phyloP scores from a whole-genome alignment of 192 early-diverging fungal species.

The Globomyces pollinis-pini region DNA sequence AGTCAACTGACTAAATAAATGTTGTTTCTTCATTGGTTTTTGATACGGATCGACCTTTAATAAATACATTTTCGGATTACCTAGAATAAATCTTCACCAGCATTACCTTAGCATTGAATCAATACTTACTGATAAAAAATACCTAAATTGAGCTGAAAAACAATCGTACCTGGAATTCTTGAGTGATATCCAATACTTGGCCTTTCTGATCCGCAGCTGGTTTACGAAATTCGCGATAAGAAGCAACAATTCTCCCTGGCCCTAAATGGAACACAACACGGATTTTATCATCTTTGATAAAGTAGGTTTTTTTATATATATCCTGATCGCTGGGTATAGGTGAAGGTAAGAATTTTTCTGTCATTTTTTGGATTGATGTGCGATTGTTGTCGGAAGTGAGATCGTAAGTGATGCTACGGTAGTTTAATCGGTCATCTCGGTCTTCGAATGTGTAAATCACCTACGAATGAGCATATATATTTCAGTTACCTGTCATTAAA shows the following conservation, averaged over 20 bases:
- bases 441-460: slow-evolving; percentile 44
- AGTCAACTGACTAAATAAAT: slow-evolving; percentile 41
- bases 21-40: slow-evolving; percentile 47
- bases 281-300: slow-evolving; percentile 47
- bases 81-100: neutral
- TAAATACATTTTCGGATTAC: no score
- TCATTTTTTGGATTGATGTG: slow-evolving; percentile 42
- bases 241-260: slow-evolving; percentile 39
- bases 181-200: slow-evolving; percentile 28
- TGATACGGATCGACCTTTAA: slow-evolving; percentile 44
- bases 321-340: slow-evolving; percentile 40
- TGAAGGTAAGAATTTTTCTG: slow-evolving; percentile 47
- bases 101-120: no score
- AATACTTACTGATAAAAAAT: no score
- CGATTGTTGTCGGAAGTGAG: slow-evolving; percentile 8
- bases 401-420: slow-evolving; percentile 49
- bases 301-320: slow-evolving; percentile 45
- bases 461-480: no score
- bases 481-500: no score
- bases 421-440: slow-evolving; percentile 44
- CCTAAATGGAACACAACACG: slow-evolving; percentile 45
- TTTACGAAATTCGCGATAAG: slow-evolving; percentile 45
- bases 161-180: no score
- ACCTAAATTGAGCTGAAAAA: slow-evolving; percentile 12
- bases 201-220: slow-evolving; percentile 47